Base-by-base conservation (phyloP, 176 grass and related monocot genomes). In the Musa troglodytarum region DNA sequence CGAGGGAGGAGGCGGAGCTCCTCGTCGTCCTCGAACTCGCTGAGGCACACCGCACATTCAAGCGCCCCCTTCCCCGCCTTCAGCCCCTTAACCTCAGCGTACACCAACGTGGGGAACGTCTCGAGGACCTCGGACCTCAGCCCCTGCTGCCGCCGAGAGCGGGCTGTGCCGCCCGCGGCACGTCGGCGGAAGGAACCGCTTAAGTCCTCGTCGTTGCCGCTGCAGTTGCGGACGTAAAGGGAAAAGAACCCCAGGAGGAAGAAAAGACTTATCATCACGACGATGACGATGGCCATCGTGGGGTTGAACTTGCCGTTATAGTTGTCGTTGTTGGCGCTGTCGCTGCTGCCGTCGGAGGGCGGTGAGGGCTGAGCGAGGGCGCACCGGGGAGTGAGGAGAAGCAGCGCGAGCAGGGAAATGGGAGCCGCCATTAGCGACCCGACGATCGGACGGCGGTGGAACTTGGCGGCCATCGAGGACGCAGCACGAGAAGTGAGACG, bases 11-110 rank as follows among this genome's bases (percentile, higher is more conserved):
- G 82, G 43, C 82, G 90, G 23, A 97, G 86, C 9, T 62, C 88
- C 63, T 97, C 94, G 28, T 91, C 94, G 78, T 97, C 94, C 70
- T 93, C 94, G 68, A 93, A 97, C 86, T 97, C 94, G 75, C 94
- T 90, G 80, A 97, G 63, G 76, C 94, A 97, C 4, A 97, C 94
- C 9, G 94, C 94, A 74, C 94, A 97, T 84, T 97, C 94, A 0
- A 97, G 86, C 57, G 88, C 80, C 24, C 90, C 84, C 76, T 97
- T 97, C 1, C 67, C 73, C 9, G 80, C 50, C 84, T 87, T 97
- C 81, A 86, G 88, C 72, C 68, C 88, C 74, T 97, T 97, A 19
- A 90, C 94, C 80, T 97, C 88, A 26, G 94, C 80, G 83, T 93
- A 97, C 28, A 83, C 81, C 90, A 97, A 85, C 54, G 80, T 89